These are phyloP conservation scores for Pyrenula aspistea DNA, from an alignment of 495 filamentous ascomycete species.

Conservation along the genomic window DNA sequence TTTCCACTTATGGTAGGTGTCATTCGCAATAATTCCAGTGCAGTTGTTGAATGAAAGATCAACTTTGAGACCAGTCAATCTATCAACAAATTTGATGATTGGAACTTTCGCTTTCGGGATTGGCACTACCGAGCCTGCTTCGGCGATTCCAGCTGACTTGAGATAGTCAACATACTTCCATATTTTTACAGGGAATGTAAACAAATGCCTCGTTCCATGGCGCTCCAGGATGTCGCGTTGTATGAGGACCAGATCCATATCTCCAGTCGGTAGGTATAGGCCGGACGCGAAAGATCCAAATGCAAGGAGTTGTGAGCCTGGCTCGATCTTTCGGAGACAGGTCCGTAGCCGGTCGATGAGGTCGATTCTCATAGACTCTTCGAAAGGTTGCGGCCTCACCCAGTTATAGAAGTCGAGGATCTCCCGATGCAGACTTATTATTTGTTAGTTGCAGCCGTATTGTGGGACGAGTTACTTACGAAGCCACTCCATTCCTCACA, in stretches of 20 bases:
- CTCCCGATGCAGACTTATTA: conserved; percentile 59
- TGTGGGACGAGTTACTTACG: too few relatives aligned
- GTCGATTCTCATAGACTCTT: conserved; percentile 58
- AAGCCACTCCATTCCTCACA: background rate
- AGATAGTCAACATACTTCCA: conserved; percentile 39
- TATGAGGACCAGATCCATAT: conserved; percentile 87
- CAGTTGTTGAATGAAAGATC: conserved; percentile 93
- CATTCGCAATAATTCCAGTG: conserved; percentile 63
- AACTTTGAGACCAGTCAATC: conserved; percentile 57
- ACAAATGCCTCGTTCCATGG: background rate
- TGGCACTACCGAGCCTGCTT: conserved; percentile 40
- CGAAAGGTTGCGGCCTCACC: conserved; percentile 63
- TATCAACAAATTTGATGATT: conserved; percentile 81
- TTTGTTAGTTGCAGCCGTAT: too few relatives aligned
- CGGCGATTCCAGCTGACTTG: conserved; percentile 30
- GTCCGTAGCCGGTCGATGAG: conserved; percentile 52
- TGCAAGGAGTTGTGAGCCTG: conserved; percentile 45
- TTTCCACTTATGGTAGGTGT: conserved; percentile 72
- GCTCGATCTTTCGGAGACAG: conserved; percentile 37
- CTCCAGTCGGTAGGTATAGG: conserved; percentile 79
- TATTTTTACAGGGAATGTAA: conserved; percentile 10
- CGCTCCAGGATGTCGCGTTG: conserved; percentile 42
- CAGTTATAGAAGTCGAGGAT: conserved; percentile 82
- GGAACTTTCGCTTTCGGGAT: conserved; percentile 75
- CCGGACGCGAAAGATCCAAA: conserved; percentile 91